phyloP scores from a whole-genome alignment of 257 asterid species.

The Solanum rostratum region DNA sequence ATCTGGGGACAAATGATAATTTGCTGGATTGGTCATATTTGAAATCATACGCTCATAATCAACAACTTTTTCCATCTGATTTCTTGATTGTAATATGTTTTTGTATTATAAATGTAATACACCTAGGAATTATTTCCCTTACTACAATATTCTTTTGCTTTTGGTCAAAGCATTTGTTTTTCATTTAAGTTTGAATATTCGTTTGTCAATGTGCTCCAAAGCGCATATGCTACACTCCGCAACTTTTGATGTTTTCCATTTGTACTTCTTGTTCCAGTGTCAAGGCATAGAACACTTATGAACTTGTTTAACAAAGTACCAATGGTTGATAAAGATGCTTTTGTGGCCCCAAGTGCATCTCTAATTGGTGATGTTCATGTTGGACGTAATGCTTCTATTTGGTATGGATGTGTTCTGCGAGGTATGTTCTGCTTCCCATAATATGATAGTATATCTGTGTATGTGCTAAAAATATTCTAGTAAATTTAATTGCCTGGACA shows the following conservation, averaged over 20 bases:
- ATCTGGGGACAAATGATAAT: background rate
- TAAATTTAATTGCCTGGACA: background rate
- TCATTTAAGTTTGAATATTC: background rate
- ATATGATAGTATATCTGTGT: background rate
- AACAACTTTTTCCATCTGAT: background rate
- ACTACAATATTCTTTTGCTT: background rate
- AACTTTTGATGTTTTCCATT: background rate
- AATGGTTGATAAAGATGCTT: slow-evolving; percentile 8
- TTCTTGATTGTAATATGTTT: background rate
- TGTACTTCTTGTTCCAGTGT: slow-evolving; percentile 10
- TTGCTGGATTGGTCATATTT: background rate
- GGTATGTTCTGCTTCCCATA: background rate
- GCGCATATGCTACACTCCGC: background rate
- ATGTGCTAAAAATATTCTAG: background rate
- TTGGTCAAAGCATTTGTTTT: background rate
- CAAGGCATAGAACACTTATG: slow-evolving; percentile 14
- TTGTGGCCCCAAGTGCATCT: slow-evolving; percentile 26
- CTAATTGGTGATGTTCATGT: slow-evolving; percentile 10
- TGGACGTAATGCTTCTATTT: slow-evolving; percentile 3
- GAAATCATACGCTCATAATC: background rate
- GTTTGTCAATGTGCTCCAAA: background rate
- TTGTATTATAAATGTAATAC: background rate
- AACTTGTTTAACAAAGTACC: slow-evolving; percentile 8
- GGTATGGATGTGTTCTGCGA: slow-evolving; percentile 15
- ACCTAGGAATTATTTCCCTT: background rate